Evolutionary conservation across 345 rosid species (phyloP).

Genomic region (Salix purpurea): DNA sequence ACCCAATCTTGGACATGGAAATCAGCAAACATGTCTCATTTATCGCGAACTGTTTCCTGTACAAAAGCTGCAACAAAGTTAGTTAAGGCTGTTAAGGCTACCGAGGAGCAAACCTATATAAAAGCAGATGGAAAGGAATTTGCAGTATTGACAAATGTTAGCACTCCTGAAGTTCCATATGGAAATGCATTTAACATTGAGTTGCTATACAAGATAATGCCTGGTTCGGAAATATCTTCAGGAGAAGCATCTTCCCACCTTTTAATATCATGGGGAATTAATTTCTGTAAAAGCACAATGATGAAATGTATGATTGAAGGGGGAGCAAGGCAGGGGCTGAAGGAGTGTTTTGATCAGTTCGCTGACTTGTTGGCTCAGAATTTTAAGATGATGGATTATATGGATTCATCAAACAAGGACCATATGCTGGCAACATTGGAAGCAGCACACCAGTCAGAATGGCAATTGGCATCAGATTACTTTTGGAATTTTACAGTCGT

Average conservation of each 20-base stretch:
- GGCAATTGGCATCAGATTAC: slow-evolving; percentile 54
- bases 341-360: slow-evolving; percentile 69
- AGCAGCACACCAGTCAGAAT: slow-evolving; percentile 57
- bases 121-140: slow-evolving; percentile 55
- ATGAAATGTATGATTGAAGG: slow-evolving; percentile 89
- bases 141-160: slow-evolving; percentile 47
- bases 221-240: slow-evolving; percentile 43
- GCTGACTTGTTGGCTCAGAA: slow-evolving; percentile 47
- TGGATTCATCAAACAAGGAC: slow-evolving; percentile 39
- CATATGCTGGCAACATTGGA: slow-evolving; percentile 57
- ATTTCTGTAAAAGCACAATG: slow-evolving; percentile 59
- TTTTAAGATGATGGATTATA: slow-evolving; percentile 39
- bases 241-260: slow-evolving; percentile 60
- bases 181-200: slow-evolving; percentile 62
- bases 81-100: slow-evolving; percentile 74
- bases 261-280: slow-evolving; percentile 67
- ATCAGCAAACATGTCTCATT: slow-evolving; percentile 34
- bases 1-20: slow-evolving; percentile 65
- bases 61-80: slow-evolving; percentile 68
- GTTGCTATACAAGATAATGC: slow-evolving; percentile 73
- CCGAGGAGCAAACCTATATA: slow-evolving; percentile 66
- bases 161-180: slow-evolving; percentile 81
- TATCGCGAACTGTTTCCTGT: slow-evolving; percentile 52
- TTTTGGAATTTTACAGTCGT: slow-evolving; percentile 62
- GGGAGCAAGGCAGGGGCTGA: slow-evolving; percentile 76